phyloP scores from a whole-genome alignment of 495 filamentous ascomycete genomes.

The Daldinia decipiens region DNA sequence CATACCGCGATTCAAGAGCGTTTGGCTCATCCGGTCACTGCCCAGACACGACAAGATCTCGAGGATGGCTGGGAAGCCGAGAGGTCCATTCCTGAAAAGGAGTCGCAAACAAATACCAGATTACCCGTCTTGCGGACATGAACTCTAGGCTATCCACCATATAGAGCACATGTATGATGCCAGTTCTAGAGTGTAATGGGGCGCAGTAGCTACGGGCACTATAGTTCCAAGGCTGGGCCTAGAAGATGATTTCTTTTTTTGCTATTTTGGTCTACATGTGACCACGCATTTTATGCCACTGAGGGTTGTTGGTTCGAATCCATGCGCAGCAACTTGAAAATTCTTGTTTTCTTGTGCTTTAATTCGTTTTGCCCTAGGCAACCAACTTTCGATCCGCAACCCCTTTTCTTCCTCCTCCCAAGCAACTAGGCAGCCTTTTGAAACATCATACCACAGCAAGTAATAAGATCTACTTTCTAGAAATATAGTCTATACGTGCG shows the following conservation, averaged over 20 bases:
- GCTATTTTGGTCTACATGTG: neutral
- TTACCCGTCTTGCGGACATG: neutral
- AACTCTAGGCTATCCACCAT: constrained; percentile 1
- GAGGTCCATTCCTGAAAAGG: constrained; percentile 22
- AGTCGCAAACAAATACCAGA: constrained; percentile 21
- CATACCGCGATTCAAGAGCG: neutral
- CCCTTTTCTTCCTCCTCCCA: too few species aligned
- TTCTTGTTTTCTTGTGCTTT: neutral
- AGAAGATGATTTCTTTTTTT: neutral
- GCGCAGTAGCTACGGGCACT: constrained; percentile 4
- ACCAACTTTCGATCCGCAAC: neutral
- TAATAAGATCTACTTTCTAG: too few species aligned
- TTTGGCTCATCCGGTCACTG: neutral
- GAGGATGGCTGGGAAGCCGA: neutral
- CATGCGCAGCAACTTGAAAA: neutral
- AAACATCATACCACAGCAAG: too few species aligned
- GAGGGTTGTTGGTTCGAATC: neutral
- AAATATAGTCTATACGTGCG: too few species aligned
- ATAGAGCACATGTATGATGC: neutral
- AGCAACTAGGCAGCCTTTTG: too few species aligned
- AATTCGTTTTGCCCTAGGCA: neutral
- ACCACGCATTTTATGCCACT: neutral
- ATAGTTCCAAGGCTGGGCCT: constrained; percentile 7
- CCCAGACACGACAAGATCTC: constrained; percentile 1
- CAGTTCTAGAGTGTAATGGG: neutral